Conservation (phyloP, 371 early-diverging fungal species). For the Mortierella sp. region DNA sequence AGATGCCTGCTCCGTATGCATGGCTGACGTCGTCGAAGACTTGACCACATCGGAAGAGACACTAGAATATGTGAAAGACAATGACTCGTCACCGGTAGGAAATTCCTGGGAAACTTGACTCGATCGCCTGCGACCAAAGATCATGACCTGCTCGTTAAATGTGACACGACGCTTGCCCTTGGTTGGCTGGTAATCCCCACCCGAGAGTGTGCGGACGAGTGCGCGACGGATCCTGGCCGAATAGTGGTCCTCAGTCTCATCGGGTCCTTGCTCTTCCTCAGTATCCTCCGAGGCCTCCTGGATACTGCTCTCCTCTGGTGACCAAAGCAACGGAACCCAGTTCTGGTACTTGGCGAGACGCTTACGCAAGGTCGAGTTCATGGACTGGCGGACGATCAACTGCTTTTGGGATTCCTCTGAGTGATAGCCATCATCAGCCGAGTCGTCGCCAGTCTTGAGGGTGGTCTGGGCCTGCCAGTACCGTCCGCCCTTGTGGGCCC, state of each 20-base stretch:
- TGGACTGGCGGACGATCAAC: slow-evolving; percentile 18
- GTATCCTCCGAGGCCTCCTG: slow-evolving; percentile 5
- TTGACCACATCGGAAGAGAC: neutral
- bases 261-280: slow-evolving; percentile 8
- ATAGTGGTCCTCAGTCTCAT: neutral
- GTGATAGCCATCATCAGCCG: slow-evolving; percentile 16
- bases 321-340: slow-evolving; percentile 40
- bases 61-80: neutral
- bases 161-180: slow-evolving; percentile 47
- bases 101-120: slow-evolving; percentile 15
- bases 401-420: slow-evolving; percentile 26
- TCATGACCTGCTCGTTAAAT: slow-evolving; percentile 47
- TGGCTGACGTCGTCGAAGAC: too few relatives aligned
- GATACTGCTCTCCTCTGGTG: slow-evolving; percentile 10
- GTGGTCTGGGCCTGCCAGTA: slow-evolving; percentile 25
- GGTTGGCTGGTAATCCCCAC: slow-evolving; percentile 20
- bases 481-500: slow-evolving; percentile 7
- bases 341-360: slow-evolving; percentile 33
- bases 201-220: slow-evolving; percentile 26
- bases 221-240: slow-evolving; percentile 21
- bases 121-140: slow-evolving; percentile 48
- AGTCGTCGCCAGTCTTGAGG: slow-evolving; percentile 22
- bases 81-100: neutral
- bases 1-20: neutral
- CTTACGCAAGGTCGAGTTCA: slow-evolving; percentile 46